These are phyloP conservation scores for Backusella tarrabulga DNA, from an alignment of 192 early-diverging fungal species.

Conservation along the genomic window DNA sequence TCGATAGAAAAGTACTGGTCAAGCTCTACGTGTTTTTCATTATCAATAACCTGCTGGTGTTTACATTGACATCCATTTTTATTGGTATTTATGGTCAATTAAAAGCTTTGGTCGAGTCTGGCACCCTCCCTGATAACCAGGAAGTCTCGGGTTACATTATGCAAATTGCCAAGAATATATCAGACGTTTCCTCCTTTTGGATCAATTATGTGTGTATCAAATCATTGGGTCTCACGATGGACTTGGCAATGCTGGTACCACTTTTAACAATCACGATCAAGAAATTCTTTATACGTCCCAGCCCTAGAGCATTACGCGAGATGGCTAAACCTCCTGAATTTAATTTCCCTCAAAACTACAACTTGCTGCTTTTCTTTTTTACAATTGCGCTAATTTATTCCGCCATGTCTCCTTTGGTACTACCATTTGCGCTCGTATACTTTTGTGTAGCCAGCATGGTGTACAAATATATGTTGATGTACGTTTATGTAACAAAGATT, in stretches of 20 bases:
- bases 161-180: slow-evolving; percentile 36
- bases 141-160: slow-evolving; percentile 15
- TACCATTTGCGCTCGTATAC: slow-evolving; percentile 64
- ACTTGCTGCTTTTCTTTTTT: slow-evolving; percentile 66
- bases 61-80: slow-evolving; percentile 48
- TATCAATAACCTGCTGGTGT: slow-evolving; percentile 67
- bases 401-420: slow-evolving; percentile 66
- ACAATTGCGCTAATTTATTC: slow-evolving; percentile 73
- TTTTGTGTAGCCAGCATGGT: slow-evolving; percentile 65
- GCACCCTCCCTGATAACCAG: slow-evolving; percentile 10
- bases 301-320: slow-evolving; percentile 66
- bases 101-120: slow-evolving; percentile 7
- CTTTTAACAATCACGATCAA: slow-evolving; percentile 44
- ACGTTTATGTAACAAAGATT: slow-evolving; percentile 69
- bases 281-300: slow-evolving; percentile 59
- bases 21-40: slow-evolving; percentile 80
- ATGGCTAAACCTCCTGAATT: slow-evolving; percentile 69
- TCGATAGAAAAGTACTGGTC: slow-evolving; percentile 65
- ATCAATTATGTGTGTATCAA: slow-evolving; percentile 71
- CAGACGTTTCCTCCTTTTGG: slow-evolving; percentile 69
- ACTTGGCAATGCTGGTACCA: slow-evolving; percentile 68
- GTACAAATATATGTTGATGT: slow-evolving; percentile 75
- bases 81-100: slow-evolving; percentile 36
- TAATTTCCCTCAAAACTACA: slow-evolving; percentile 70
- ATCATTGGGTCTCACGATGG: slow-evolving; percentile 61